Percentiles rank a stretch among this genome's conserved stretches.
Conservation (phyloP, 2,329 filamentous ascomycete genomes). For the Drechslera avenae region DNA sequence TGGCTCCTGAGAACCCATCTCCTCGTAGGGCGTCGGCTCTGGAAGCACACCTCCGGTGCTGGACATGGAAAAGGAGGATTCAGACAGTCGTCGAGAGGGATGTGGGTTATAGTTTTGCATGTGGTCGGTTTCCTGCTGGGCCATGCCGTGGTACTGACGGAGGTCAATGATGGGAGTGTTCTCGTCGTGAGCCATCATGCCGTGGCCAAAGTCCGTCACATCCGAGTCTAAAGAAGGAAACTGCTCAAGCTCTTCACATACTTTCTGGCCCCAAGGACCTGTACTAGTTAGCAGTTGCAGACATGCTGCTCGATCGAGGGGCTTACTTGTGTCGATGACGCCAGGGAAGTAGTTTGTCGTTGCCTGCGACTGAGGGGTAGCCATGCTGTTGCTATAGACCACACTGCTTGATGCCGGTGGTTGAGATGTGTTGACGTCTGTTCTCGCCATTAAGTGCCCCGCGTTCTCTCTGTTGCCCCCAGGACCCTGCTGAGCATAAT, state of each 20-base stretch:
- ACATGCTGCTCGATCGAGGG: background rate
- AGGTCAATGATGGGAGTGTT: slow-evolving; percentile 50
- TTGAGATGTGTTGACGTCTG: slow-evolving; percentile 30
- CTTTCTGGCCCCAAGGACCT: slow-evolving; percentile 50
- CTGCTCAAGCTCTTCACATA: slow-evolving; percentile 46
- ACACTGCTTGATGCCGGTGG: slow-evolving; percentile 31
- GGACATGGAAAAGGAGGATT: slow-evolving; percentile 75
- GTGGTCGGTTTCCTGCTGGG: slow-evolving; percentile 39
- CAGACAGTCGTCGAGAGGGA: slow-evolving; percentile 68
- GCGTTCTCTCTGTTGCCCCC: slow-evolving; percentile 33
- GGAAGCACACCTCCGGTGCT: slow-evolving; percentile 61
- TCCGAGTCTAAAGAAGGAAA: slow-evolving; percentile 49
- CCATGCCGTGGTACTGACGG: slow-evolving; percentile 43
- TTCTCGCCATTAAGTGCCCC: slow-evolving; percentile 31
- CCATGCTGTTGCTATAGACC: slow-evolving; percentile 29
- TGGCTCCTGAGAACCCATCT: slow-evolving; percentile 71
- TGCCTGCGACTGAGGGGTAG: slow-evolving; percentile 22
- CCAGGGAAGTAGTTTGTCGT: slow-evolving; percentile 44
- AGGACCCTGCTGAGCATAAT: slow-evolving; percentile 34
- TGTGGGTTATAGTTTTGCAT: slow-evolving; percentile 49
- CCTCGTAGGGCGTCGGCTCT: slow-evolving; percentile 73
- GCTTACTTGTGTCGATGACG: slow-evolving; percentile 48
- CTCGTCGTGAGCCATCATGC: slow-evolving; percentile 47
- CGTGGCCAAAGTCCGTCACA: slow-evolving; percentile 44
- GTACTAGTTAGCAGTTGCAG: slow-evolving; percentile 24